A percentile compares a stretch with the other conserved stretches of the same genome.
These are phyloP conservation scores for Cyathus striatus DNA, from an alignment of 768 basidiomycete species.

Conservation along the genomic window DNA sequence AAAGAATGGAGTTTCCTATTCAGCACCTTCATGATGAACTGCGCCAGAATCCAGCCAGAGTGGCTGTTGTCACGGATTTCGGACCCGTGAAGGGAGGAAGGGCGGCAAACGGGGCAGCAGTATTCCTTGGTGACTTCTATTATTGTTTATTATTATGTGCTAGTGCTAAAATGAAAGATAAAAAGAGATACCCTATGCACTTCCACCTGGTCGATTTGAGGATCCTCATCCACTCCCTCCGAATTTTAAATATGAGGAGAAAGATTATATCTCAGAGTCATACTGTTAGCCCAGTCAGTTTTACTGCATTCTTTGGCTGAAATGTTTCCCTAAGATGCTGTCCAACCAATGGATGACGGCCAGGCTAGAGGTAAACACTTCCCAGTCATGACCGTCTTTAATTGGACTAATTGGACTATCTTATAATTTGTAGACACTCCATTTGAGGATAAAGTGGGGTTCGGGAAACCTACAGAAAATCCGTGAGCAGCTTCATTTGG, in stretches of 20 bases:
- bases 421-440: slow-evolving; percentile 28
- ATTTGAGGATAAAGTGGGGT: slow-evolving; percentile 57
- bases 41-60: slow-evolving; percentile 27
- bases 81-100: slow-evolving; percentile 56
- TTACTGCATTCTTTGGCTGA: no score
- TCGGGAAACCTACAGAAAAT: slow-evolving; percentile 66
- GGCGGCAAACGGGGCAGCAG: slow-evolving; percentile 53
- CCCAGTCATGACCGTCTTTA: not conserved
- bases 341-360: slow-evolving; percentile 61
- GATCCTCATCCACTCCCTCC: slow-evolving; percentile 55
- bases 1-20: no score
- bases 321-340: no score
- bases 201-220: slow-evolving; percentile 59
- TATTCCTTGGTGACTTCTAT: slow-evolving; percentile 51
- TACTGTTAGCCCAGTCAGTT: no score
- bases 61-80: slow-evolving; percentile 48
- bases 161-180: not conserved
- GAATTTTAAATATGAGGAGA: slow-evolving; percentile 50
- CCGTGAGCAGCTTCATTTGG: slow-evolving; percentile 38
- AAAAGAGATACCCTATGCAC: slow-evolving; percentile 69
- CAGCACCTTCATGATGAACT: slow-evolving; percentile 58
- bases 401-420: not conserved
- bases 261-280: slow-evolving; percentile 57
- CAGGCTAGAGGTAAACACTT: slow-evolving; percentile 45
- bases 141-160: not conserved